phyloP scores from a whole-genome alignment of 1,284 basidiomycete species.

The Bondarzewia mesenterica region DNA sequence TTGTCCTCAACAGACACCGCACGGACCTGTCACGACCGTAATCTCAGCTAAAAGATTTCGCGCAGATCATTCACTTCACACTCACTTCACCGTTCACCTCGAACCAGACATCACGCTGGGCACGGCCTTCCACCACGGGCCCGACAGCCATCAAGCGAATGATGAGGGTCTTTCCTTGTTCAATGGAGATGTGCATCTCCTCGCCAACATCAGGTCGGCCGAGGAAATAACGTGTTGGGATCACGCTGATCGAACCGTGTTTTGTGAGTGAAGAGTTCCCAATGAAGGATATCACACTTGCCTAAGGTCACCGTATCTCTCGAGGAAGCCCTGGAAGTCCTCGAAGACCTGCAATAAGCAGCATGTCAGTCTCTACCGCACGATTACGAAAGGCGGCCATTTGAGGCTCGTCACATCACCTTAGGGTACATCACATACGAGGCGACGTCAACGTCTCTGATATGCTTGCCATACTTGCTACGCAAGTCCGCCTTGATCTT shows the following conservation, averaged over 20 bases:
- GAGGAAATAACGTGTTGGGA: slow-evolving; percentile 97
- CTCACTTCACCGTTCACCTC: slow-evolving; percentile 92
- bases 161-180: slow-evolving; percentile 96
- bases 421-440: slow-evolving; percentile 97
- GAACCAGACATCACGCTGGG: slow-evolving; percentile 96
- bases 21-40: slow-evolving; percentile 50
- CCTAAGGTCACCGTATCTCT: slow-evolving; percentile 95
- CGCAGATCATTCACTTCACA: slow-evolving; percentile 2
- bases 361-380: neutral
- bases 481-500: slow-evolving; percentile 91
- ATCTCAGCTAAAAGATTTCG: neutral
- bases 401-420: slow-evolving; percentile 33
- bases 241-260: slow-evolving; percentile 42
- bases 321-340: slow-evolving; percentile 91
- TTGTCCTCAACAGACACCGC: slow-evolving; percentile 93
- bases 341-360: slow-evolving; percentile 74
- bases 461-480: slow-evolving; percentile 91
- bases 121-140: slow-evolving; percentile 84
- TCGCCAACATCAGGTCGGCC: slow-evolving; percentile 87
- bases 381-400: slow-evolving; percentile 9
- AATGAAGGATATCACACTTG: slow-evolving; percentile 19
- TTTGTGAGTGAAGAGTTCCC: slow-evolving; percentile 1
- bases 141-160: slow-evolving; percentile 95
- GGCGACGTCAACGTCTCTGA: slow-evolving; percentile 88
- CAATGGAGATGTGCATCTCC: slow-evolving; percentile 95